Percentiles rank a stretch among this genome's conserved stretches.
Conservation (phyloP, 192 early-diverging fungal genomes). For the Linnemannia exigua region DNA sequence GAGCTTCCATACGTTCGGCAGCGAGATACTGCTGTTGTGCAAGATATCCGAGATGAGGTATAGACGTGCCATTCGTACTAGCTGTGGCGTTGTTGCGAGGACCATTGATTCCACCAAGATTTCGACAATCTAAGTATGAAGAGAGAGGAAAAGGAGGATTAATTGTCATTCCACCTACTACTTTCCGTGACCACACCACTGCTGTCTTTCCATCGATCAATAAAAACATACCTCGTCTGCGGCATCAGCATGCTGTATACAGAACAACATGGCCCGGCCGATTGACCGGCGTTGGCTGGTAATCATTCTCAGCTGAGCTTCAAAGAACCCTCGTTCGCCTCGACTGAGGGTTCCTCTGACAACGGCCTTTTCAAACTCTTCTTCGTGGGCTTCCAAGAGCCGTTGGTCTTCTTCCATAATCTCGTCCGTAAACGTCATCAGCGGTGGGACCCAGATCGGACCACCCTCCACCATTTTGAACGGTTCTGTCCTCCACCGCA, state of each 20-base stretch:
- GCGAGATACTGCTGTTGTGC: slow-evolving; percentile 84
- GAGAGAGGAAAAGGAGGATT: too few species aligned
- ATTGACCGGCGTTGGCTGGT: slow-evolving; percentile 70
- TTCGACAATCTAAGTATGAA: slow-evolving; percentile 69
- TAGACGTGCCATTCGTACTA: slow-evolving; percentile 79
- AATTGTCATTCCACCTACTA: too few species aligned
- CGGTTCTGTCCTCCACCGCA: slow-evolving; percentile 79
- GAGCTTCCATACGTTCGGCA: slow-evolving; percentile 92
- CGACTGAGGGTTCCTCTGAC: slow-evolving; percentile 63
- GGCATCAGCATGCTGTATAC: slow-evolving; percentile 86
- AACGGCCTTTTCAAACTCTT: slow-evolving; percentile 55
- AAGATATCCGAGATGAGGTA: slow-evolving; percentile 91
- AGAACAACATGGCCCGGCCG: slow-evolving; percentile 86
- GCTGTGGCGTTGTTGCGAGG: slow-evolving; percentile 67
- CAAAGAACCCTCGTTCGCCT: slow-evolving; percentile 61
- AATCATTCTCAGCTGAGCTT: slow-evolving; percentile 60
- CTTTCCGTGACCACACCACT: too few species aligned
- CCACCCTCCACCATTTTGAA: slow-evolving; percentile 92
- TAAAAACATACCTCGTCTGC: slow-evolving; percentile 71
- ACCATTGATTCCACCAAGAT: slow-evolving; percentile 74
- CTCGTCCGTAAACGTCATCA: slow-evolving; percentile 76
- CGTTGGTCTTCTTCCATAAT: slow-evolving; percentile 70
- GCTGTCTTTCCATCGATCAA: too few species aligned
- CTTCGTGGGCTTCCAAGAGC: slow-evolving; percentile 58
- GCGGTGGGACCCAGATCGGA: slow-evolving; percentile 89